Conservation (phyloP, 768 basidiomycete genomes). For the Lentinula lateritia region DNA sequence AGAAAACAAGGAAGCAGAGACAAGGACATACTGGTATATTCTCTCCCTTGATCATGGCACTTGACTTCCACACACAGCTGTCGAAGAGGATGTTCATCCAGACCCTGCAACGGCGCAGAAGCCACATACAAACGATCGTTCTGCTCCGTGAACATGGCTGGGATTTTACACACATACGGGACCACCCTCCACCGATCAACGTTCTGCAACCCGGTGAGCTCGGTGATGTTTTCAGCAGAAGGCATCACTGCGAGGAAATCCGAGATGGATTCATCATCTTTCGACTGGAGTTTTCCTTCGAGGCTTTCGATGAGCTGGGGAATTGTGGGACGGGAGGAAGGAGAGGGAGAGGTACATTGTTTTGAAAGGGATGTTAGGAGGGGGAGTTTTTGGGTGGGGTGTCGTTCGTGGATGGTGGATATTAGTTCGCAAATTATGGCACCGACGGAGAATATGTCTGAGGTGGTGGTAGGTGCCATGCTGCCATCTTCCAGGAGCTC, state of each 20-base stretch:
- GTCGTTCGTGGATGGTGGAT: neutral
- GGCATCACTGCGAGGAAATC: neutral
- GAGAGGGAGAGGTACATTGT: neutral
- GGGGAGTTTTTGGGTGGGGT: neutral
- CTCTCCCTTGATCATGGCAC: conserved; percentile 5
- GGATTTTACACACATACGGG: neutral
- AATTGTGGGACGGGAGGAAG: neutral
- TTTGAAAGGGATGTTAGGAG: neutral
- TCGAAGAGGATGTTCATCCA: neutral
- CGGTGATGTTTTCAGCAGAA: neutral
- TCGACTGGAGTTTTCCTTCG: neutral
- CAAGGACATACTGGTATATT: neutral
- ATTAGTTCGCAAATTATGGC: neutral
- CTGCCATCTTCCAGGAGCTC: neutral
- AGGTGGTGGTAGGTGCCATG: neutral
- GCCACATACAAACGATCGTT: neutral
- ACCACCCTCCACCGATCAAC: neutral
- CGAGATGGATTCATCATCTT: neutral
- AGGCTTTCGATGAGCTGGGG: neutral
- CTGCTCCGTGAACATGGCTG: neutral
- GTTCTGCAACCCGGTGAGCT: neutral
- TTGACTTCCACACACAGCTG: conserved; percentile 3
- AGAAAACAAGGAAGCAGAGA: neutral
- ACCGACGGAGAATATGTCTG: neutral
- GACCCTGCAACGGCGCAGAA: neutral